phyloP scores from a whole-genome alignment of 805 yeast species.

The Candida maesae region DNA sequence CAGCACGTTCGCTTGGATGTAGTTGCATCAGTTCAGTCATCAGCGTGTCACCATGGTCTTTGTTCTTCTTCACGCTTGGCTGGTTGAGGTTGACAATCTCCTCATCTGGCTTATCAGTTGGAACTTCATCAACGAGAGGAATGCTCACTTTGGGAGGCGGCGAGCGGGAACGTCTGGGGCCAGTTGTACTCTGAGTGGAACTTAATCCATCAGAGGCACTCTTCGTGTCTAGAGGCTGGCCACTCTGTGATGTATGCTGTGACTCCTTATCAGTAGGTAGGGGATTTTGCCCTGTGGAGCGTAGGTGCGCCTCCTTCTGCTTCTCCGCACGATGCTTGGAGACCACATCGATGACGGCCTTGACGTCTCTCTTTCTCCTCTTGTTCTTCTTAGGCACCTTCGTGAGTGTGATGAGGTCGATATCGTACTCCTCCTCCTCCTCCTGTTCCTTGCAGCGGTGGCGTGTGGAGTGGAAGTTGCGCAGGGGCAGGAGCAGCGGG shows the following conservation, averaged over 20 bases:
- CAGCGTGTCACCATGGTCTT: neutral
- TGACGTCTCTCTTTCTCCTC: too few relatives aligned
- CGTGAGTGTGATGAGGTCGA: constrained; percentile 16
- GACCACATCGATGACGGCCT: too few relatives aligned
- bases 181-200: too few relatives aligned
- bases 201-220: too few relatives aligned
- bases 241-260: too few relatives aligned
- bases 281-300: too few relatives aligned
- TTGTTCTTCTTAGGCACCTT: constrained; percentile 7
- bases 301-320: too few relatives aligned
- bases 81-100: constrained; percentile 14
- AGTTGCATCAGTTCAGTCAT: constrained; percentile 3
- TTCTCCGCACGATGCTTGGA: too few relatives aligned
- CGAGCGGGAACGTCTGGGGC: too few relatives aligned
- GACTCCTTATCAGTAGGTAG: too few relatives aligned
- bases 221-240: too few relatives aligned
- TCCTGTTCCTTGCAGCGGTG: neutral
- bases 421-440: constrained; percentile 12
- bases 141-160: neutral
- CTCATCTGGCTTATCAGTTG: neutral
- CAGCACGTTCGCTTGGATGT: constrained; percentile 3
- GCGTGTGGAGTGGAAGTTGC: neutral
- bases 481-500: neutral
- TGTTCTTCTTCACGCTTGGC: constrained; percentile 3
- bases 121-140: neutral